Conservation (phyloP, 1,284 basidiomycete species). For the Ceratobasidium sp. region DNA sequence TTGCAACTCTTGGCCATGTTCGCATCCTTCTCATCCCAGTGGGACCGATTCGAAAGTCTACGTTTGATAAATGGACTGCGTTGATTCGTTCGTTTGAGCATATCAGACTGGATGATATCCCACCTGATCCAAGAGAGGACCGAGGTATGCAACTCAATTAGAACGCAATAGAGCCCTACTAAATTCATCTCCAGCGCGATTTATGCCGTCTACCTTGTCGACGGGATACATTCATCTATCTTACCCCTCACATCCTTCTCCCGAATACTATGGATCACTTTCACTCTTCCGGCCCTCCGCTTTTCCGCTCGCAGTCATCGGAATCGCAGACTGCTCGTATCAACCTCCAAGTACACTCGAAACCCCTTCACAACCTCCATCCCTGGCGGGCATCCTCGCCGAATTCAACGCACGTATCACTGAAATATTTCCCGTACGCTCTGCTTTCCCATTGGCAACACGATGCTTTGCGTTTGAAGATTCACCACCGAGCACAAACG, state of each 20-base stretch:
- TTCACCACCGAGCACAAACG: neutral
- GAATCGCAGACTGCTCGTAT: slow-evolving; percentile 69
- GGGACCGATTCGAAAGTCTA: slow-evolving; percentile 66
- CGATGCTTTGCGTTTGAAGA: slow-evolving; percentile 81
- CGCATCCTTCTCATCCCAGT: slow-evolving; percentile 79
- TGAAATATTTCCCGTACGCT: slow-evolving; percentile 68
- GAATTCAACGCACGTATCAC: slow-evolving; percentile 69
- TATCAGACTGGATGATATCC: slow-evolving; percentile 79
- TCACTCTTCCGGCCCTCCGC: slow-evolving; percentile 77
- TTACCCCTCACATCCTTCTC: slow-evolving; percentile 73
- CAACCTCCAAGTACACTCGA: slow-evolving; percentile 45
- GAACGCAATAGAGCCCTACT: neutral
- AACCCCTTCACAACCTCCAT: slow-evolving; percentile 51
- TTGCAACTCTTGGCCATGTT: slow-evolving; percentile 80
- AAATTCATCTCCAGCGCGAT: slow-evolving; percentile 61
- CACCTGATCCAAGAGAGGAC: slow-evolving; percentile 77
- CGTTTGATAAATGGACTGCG: slow-evolving; percentile 72
- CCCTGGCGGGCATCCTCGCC: slow-evolving; percentile 66
- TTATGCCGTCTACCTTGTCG: slow-evolving; percentile 80
- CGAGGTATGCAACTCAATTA: slow-evolving; percentile 58
- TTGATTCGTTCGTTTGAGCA: slow-evolving; percentile 74
- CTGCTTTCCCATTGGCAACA: slow-evolving; percentile 75
- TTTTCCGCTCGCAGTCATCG: slow-evolving; percentile 80
- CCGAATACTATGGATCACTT: slow-evolving; percentile 62
- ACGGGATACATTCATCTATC: slow-evolving; percentile 75